phyloP scores from a whole-genome alignment of 2,329 filamentous ascomycete species.

The Monosporascus sp. region DNA sequence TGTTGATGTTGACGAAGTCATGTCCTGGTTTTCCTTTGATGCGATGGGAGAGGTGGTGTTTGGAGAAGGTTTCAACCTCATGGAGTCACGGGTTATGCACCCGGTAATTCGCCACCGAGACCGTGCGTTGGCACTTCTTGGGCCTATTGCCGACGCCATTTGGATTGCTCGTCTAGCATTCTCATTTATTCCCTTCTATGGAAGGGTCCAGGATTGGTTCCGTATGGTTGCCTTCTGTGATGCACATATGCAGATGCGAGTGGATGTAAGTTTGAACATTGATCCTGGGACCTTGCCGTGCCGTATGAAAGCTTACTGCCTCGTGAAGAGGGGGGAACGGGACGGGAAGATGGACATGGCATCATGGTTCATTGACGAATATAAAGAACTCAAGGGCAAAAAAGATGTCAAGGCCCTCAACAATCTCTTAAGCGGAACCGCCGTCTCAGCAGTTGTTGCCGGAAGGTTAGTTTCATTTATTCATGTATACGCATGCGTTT shows the following conservation, averaged over 20 bases:
- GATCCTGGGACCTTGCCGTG: not conserved
- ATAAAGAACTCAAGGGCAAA: too few species aligned
- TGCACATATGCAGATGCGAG: not conserved
- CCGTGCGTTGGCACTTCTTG: conserved; percentile 1
- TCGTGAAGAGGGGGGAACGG: conserved; percentile 8
- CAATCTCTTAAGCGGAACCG: too few species aligned
- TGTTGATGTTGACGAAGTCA: conserved; percentile 1
- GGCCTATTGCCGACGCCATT: not conserved
- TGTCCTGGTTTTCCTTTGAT: conserved; percentile 6
- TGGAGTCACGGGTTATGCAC: not conserved
- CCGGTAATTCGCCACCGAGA: not conserved
- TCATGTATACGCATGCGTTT: too few species aligned
- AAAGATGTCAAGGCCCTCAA: too few species aligned
- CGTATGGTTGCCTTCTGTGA: conserved; percentile 2
- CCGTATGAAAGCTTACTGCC: conserved; percentile 2
- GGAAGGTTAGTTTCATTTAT: conserved; percentile 4
- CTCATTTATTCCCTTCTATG: not conserved
- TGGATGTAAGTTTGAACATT: not conserved
- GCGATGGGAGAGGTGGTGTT: conserved; percentile 4
- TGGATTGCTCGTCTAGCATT: conserved; percentile 2
- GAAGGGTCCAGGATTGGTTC: conserved; percentile 2
- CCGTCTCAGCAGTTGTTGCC: conserved; percentile 10
- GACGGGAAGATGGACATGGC: too few species aligned
- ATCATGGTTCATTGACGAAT: too few species aligned
- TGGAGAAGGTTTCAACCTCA: conserved; percentile 1